Base-by-base conservation (phyloP, 2,329 filamentous ascomycete genomes). In the Biscogniauxia mediterranea region DNA sequence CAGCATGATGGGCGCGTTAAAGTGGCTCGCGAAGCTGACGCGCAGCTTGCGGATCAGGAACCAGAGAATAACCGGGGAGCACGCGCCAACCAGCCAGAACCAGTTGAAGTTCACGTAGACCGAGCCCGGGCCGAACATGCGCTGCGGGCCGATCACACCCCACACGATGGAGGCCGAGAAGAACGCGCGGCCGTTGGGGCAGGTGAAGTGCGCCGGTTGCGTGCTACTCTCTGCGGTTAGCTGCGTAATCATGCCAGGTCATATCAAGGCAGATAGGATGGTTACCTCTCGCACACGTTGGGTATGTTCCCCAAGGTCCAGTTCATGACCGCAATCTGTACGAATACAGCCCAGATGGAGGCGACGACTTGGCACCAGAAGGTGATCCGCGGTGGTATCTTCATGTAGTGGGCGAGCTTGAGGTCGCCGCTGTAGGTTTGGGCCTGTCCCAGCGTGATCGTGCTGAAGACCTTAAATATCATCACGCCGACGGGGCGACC, bases 1-100 rank as follows among this genome's bases (percentile, higher is more conserved):
- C 59, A 87, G 83, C 67, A 88, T 81, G 38, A 87, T 77, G 0
- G 85, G 85, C 0, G 81, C 82, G 64, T 79, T 82, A 56, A 89
- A 73, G 68, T 82, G 85, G 32, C 81, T 78, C 46, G 81, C 75
- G 1, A 76, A 74, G n/a, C 63, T 26, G 56, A 73, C 59, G 19
- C 80, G 81, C 61, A 76, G 81, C 38, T 72, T 74, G 15, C 79
- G 77, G 4, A 80, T 68, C 15, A 69, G 55, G 32, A 81, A 62
- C 71, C 80, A 86, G 66, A 84, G 75, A 1, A 79, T 19, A 1
- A 85, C 64, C 0, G 85, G 85, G 1, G 81, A 66, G 1, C 77
- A 53, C 8, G 78, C 77, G 2, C 85, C 84, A 7, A 82, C 74
- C 23, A 85, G 73, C 77, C 80, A 87, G 73, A 85, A 86, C 71